These are phyloP conservation scores for Colletotrichum incanum DNA, from an alignment of 2,329 filamentous ascomycete species.

Conservation along the genomic window DNA sequence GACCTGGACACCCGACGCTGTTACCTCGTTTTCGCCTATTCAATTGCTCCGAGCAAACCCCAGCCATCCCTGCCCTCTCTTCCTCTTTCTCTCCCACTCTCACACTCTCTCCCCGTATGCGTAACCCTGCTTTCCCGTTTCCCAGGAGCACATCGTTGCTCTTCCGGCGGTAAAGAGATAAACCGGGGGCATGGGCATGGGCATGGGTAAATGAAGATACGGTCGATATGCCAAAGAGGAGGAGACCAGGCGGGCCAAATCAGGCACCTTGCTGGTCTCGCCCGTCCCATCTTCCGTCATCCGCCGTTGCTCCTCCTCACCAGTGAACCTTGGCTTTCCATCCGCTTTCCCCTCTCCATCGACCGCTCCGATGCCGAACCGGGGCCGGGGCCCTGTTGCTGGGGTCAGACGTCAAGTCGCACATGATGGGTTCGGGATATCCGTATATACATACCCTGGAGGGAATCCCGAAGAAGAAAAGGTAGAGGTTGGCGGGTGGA, in stretches of 20 bases:
- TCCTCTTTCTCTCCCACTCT: not conserved
- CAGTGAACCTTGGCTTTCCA: constrained; percentile 1
- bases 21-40: not conserved
- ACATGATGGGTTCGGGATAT: constrained; percentile 1
- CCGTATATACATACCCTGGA: not conserved
- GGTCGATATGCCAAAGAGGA: not conserved
- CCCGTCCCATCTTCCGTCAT: constrained; percentile 31
- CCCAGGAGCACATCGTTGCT: constrained; percentile 16
- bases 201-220: constrained; percentile 2
- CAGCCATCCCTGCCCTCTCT: not conserved
- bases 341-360: not conserved
- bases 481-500: not conserved
- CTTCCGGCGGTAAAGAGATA: not conserved
- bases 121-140: constrained; percentile 3
- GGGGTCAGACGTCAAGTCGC: not conserved
- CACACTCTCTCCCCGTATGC: not conserved
- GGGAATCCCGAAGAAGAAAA: not conserved
- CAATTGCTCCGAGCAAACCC: constrained; percentile 1
- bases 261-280: constrained; percentile 25
- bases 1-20: not conserved
- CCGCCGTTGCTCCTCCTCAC: not conserved
- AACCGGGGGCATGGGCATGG: not conserved
- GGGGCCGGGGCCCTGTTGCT: constrained; percentile 5
- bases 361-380: constrained; percentile 9
- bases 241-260: not conserved